Evolutionary conservation across 2,329 filamentous ascomycete species (phyloP), one percentile per base, ranked within the genome.

Genomic region (Seiridium unicorne): DNA sequence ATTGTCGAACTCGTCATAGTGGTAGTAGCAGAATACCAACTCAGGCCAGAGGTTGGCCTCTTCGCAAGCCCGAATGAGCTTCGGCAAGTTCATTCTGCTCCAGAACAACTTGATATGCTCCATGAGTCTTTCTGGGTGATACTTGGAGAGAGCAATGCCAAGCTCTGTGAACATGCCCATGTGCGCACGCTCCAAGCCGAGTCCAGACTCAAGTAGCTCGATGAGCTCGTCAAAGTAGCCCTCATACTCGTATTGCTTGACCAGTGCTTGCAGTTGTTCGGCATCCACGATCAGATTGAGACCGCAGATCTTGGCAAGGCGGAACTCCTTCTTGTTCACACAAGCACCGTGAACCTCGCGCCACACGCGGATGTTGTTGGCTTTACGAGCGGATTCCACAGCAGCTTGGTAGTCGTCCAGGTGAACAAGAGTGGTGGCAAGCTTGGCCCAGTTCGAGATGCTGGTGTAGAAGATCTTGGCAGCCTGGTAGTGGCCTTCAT

Each of bases 161-260:
- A 99, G 79, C 69, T 92, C 89, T 0, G 94, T 98, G 78, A 99
- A 99, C 85, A 99, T 93, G 35, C 92, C 94, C 93, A 97, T 97
- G 73, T 98, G 93, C 32, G 89, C 91, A 67, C 90, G 87, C 80
- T 97, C 93, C 57, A 98, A 84, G 63, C 95, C 95, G 59, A 99
- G 87, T 69, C 96, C 95, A 72, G 96, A 93, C 79, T 99, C 94
- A 40, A 99, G 87, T 54, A 99, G 84, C 67, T 89, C 85, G 70
- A 99, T 99, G 64, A 99, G 90, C 80, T 99, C 95, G 68, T 99
- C 95, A 67, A 99, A 99, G 84, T 97, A 99, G 61, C 95, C 95
- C 68, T 97, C 94, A 66, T 86, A 85, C 84, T 99, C 96, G 74
- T 99, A 99, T 74, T 98, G 93, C 81, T 93, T 93, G 68, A 98